phyloP scores from a whole-genome alignment of 805 yeast species.

The Jamesozyma rosinii region DNA sequence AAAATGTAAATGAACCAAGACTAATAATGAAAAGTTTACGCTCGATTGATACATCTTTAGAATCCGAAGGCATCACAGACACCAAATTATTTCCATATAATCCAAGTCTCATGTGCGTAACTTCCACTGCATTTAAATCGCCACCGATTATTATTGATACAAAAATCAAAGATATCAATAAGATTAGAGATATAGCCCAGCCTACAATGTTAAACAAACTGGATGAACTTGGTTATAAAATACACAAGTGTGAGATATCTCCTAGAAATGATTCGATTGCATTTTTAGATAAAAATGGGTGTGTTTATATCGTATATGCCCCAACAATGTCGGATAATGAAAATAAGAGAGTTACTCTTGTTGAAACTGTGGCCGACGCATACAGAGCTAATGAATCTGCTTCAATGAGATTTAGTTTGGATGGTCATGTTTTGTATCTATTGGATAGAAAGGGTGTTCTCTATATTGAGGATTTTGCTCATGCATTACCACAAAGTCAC shows the following conservation, averaged over 20 bases:
- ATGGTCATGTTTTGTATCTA: conserved; percentile 69
- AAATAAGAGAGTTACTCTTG: conserved; percentile 41
- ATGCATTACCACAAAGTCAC: conserved; percentile 65
- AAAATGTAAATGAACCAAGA: conserved; percentile 54
- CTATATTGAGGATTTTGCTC: conserved; percentile 78
- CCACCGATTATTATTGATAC: conserved; percentile 64
- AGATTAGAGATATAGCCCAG: conserved; percentile 40
- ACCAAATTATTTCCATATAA: conserved; percentile 63
- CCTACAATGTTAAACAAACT: conserved; percentile 54
- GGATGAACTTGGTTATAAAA: conserved; percentile 72
- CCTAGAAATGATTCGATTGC: conserved; percentile 85
- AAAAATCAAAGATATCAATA: conserved; percentile 39
- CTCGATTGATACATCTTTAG: conserved; percentile 54
- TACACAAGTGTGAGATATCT: conserved; percentile 65
- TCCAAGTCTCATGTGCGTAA: conserved; percentile 42
- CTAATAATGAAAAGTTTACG: conserved; percentile 61
- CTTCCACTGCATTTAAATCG: conserved; percentile 54
- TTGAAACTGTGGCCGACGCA: conserved; percentile 74
- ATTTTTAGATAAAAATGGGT: conserved; percentile 69
- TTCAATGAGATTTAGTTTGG: conserved; percentile 59
- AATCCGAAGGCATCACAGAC: conserved; percentile 84
- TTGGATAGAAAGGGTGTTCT: conserved; percentile 76
- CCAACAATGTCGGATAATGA: conserved; percentile 49
- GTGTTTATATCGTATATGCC: conserved; percentile 57
- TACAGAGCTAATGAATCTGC: conserved; percentile 71